Conservation (phyloP, 2,329 filamentous ascomycete genomes). For the Fusarium sp. region DNA sequence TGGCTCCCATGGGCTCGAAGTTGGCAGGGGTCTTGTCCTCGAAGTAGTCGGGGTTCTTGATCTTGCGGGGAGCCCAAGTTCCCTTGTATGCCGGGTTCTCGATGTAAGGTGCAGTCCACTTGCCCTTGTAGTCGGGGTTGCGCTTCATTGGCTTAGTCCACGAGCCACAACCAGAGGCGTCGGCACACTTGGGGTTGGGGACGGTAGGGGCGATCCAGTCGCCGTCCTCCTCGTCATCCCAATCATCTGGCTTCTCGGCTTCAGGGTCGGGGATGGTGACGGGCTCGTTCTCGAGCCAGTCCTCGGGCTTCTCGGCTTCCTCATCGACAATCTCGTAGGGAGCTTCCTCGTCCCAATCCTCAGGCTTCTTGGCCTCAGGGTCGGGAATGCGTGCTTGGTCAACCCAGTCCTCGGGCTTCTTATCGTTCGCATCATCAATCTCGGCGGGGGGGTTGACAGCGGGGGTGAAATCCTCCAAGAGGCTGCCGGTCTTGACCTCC, state of each 20-base stretch:
- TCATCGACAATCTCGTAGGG: constrained; percentile 96
- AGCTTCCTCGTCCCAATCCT: constrained; percentile 99
- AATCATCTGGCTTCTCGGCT: constrained; percentile 97
- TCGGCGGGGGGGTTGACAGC: constrained; percentile 94
- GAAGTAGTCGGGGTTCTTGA: constrained; percentile 93
- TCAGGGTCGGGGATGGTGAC: constrained; percentile 87
- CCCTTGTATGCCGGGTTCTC: constrained; percentile 99
- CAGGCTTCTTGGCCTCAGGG: constrained; percentile 93
- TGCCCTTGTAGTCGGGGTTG: constrained; percentile 99
- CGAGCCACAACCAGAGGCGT: constrained; percentile 90
- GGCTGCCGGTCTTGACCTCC: constrained; percentile 85
- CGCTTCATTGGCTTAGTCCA: constrained; percentile 93
- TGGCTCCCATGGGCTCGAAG: constrained; percentile 97
- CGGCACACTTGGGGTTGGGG: constrained; percentile 94
- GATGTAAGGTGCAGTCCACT: constrained; percentile 91
- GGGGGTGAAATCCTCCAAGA: constrained; percentile 92
- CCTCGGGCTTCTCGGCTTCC: constrained; percentile 88
- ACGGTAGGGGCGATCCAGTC: constrained; percentile 94
- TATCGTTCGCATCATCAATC: constrained; percentile 94
- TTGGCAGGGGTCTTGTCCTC: constrained; percentile 97
- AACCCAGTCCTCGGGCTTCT: constrained; percentile 95
- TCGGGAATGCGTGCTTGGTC: constrained; percentile 91
- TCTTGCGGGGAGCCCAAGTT: constrained; percentile 92
- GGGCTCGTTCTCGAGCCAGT: constrained; percentile 95
- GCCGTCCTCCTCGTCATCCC: constrained; percentile 99